A percentile compares a stretch with the other conserved stretches of the same genome.
These are phyloP conservation scores for Aspergillus quadrilineatus DNA, from an alignment of 2,329 filamentous ascomycete genomes.

Conservation along the genomic window DNA sequence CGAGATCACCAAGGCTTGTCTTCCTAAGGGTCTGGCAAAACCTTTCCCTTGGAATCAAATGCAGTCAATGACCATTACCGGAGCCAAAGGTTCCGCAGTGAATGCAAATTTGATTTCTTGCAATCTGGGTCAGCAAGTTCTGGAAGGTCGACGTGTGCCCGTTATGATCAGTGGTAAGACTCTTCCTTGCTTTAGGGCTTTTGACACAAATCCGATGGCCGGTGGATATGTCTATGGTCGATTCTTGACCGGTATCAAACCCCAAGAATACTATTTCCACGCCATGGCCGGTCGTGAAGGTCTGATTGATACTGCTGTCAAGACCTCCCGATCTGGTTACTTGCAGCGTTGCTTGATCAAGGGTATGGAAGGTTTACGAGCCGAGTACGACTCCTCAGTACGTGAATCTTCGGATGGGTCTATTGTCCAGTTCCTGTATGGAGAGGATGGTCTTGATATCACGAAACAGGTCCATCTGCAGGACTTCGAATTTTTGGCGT, in stretches of 20 bases:
- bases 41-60: conserved; percentile 96
- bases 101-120: conserved; percentile 98
- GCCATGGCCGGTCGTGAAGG: conserved; percentile 99
- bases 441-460: conserved; percentile 92
- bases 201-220: conserved; percentile 82
- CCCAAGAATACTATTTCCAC: conserved; percentile 99
- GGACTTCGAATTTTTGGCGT: conserved; percentile 85
- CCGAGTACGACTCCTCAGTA: conserved; percentile 91
- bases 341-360: conserved; percentile 96
- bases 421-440: conserved; percentile 92
- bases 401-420: conserved; percentile 84
- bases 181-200: conserved; percentile 88
- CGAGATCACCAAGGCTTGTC: conserved; percentile 71
- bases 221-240: conserved; percentile 93
- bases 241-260: conserved; percentile 95
- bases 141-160: conserved; percentile 92
- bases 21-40: conserved; percentile 82
- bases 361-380: conserved; percentile 91
- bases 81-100: conserved; percentile 87
- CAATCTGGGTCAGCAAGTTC: conserved; percentile 92
- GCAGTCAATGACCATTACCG: conserved; percentile 97
- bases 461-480: conserved; percentile 89
- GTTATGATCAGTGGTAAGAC: conserved; percentile 98
- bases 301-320: conserved; percentile 97
- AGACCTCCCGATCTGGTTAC: conserved; percentile 95